Base-by-base conservation (phyloP, 352 stramenopile genomes). In the Phytophthora pluvialis region DNA sequence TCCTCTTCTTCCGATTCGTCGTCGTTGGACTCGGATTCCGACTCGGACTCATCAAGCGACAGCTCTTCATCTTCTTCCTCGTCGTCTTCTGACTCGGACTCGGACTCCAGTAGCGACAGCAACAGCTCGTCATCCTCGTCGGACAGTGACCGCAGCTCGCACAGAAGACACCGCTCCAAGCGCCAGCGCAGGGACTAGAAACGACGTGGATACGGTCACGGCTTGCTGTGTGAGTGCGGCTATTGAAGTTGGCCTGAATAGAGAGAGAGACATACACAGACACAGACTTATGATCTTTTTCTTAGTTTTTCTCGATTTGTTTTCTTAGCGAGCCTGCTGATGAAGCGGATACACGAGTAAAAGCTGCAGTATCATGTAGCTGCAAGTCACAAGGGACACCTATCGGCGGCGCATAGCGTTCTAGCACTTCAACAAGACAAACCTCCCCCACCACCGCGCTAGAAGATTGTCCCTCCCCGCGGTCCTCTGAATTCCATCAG, bases 131-230 rank as follows among this genome's bases (percentile, higher is more conserved):
- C 53, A 2, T 80, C 66, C 1, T 65, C 72, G 16, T 77, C 72
- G 11, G 47, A 28, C 13, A 74, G 54, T 61, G 50, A 73, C 45
- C 43, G 46, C 44, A 73, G 56, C 47, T 67, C 64, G n/a, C 53
- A 47, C 6, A 70, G 64, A 60, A 64, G 28, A 46, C 47, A 63
- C n/a, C 57, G 18, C n/a, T 72, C 52, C 0, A 89, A 90, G 64
- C 68, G 70, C 16, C 77, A 49, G 39, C 72, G 78, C 44, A 81
- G 54, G 42, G 64, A 89, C 21, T 84, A 78, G 52, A 16, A 11
- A 12, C 3, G 31, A 32, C 21, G 11, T 48, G 18, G 16, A 6
- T 48, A 11, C 12, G 35, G 35, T 1, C 9, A 16, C 31, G 3
- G 31, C 31, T 35, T 35, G 31, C 31, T 11, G 31, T 35, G 35